These are phyloP conservation scores for Tuber magnatum DNA, from an alignment of 495 filamentous ascomycete species.

Conservation along the genomic window DNA sequence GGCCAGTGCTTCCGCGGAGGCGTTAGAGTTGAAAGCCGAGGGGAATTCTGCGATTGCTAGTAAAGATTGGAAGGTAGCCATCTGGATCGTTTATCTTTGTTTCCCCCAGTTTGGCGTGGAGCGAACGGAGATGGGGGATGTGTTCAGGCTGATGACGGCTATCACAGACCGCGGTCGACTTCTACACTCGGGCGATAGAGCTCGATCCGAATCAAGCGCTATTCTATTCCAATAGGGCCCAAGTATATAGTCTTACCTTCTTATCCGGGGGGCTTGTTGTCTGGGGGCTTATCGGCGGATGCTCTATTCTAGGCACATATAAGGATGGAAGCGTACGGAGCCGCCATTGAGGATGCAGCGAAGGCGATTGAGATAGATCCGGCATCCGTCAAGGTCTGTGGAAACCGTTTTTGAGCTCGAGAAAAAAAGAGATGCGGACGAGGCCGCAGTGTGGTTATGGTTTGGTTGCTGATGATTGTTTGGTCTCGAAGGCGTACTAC, in stretches of 20 bases:
- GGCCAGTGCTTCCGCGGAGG: constrained; percentile 51
- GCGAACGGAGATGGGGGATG: not conserved
- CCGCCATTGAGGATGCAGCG: constrained; percentile 85
- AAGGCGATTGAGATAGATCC: constrained; percentile 87
- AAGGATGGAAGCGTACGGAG: constrained; percentile 90
- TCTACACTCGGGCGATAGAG: constrained; percentile 86
- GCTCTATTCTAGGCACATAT: constrained; percentile 63
- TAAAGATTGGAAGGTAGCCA: constrained; percentile 65
- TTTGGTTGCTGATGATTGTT: constrained; percentile 9
- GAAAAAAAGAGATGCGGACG: not conserved
- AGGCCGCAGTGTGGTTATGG: not conserved
- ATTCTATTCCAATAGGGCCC: constrained; percentile 89
- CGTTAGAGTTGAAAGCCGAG: constrained; percentile 77
- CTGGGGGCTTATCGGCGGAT: constrained; percentile 47
- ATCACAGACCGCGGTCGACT: constrained; percentile 60
- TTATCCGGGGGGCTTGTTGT: constrained; percentile 23
- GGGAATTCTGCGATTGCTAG: constrained; percentile 86
- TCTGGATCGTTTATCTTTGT: not conserved
- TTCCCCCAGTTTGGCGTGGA: not conserved
- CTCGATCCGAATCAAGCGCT: constrained; percentile 74
- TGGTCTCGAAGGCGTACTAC: constrained; percentile 71
- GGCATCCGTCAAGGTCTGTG: constrained; percentile 68
- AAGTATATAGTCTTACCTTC: constrained; percentile 52
- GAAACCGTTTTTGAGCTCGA: constrained; percentile 20
- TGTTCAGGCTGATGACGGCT: not conserved